Evolutionary conservation across 257 asterid genomes (phyloP).

Genomic region (Ligustrum vulgare): DNA sequence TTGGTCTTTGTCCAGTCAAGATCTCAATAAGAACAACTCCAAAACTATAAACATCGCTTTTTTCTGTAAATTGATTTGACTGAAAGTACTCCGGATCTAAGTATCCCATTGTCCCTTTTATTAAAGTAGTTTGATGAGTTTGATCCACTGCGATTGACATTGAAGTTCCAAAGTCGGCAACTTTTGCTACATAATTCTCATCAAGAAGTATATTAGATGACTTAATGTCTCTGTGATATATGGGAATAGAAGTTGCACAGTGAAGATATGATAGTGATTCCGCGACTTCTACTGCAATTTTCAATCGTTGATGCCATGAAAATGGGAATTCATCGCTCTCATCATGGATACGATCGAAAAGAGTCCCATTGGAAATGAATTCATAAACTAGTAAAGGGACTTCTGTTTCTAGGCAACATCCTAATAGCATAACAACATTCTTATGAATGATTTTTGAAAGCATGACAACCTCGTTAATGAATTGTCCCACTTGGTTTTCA

Average conservation of each 20-base stretch:
- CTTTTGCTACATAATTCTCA: constrained; percentile 22
- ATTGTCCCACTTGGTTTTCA: constrained; percentile 23
- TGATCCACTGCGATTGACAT: neutral
- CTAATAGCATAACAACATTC: constrained; percentile 26
- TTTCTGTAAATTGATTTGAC: constrained; percentile 25
- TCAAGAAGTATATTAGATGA: constrained; percentile 8
- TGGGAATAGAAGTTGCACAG: constrained; percentile 25
- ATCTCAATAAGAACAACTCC: constrained; percentile 35
- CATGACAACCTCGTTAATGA: constrained; percentile 32
- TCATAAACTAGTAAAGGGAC: constrained; percentile 24
- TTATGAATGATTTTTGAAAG: constrained; percentile 28
- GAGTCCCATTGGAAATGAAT: constrained; percentile 24
- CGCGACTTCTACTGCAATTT: constrained; percentile 24
- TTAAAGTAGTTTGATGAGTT: neutral
- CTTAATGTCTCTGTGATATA: constrained; percentile 26
- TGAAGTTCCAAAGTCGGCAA: constrained; percentile 29
- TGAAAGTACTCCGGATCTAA: constrained; percentile 31
- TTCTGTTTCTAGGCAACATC: constrained; percentile 25
- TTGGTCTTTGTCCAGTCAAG: constrained; percentile 26
- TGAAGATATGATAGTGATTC: constrained; percentile 32
- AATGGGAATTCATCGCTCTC: constrained; percentile 14
- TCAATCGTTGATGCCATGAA: constrained; percentile 20
- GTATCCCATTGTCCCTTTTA: constrained; percentile 32
- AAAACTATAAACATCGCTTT: constrained; percentile 34
- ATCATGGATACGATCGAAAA: constrained; percentile 18